A percentile compares a stretch with the other conserved stretches of the same genome.
phyloP scores from a whole-genome alignment of 176 grass and related monocot species.

The Bonia amplexicaulis region DNA sequence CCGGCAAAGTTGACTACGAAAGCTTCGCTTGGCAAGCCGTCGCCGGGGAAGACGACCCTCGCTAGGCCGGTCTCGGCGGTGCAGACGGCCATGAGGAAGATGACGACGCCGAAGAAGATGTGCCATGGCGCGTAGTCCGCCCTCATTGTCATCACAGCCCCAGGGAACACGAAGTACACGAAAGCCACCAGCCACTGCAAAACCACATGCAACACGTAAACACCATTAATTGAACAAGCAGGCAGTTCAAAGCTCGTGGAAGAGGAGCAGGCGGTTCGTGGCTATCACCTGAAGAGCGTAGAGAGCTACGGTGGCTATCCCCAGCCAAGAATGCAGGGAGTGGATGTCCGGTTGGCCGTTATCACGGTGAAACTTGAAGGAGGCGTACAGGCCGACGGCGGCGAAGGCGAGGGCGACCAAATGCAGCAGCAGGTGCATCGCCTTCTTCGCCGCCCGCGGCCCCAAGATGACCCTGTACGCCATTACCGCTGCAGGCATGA shows the following conservation, averaged over 20 bases:
- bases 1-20: conserved; percentile 39
- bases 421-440: conserved; percentile 38
- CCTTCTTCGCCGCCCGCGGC: conserved; percentile 25
- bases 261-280: not conserved
- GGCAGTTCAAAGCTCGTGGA: no score
- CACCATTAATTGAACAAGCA: no score
- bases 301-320: conserved; percentile 43
- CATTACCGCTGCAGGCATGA: conserved; percentile 35
- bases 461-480: conserved; percentile 39
- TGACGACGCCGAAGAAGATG: conserved; percentile 46
- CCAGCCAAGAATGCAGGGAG: conserved; percentile 49
- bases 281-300: conserved; percentile 43
- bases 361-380: conserved; percentile 41
- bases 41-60: not conserved
- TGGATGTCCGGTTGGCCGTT: not conserved
- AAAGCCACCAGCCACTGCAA: conserved; percentile 47
- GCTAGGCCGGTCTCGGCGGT: conserved; percentile 32
- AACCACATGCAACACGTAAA: not conserved
- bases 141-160: conserved; percentile 44
- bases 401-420: conserved; percentile 33
- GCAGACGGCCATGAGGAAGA: conserved; percentile 53
- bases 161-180: conserved; percentile 25
- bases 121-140: conserved; percentile 55
- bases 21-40: not conserved
- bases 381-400: conserved; percentile 30